A percentile compares a stretch with the other conserved stretches of the same genome.
Conservation (phyloP, 2,329 filamentous ascomycete genomes). For the Magnaporthiopsis rhizophila region DNA sequence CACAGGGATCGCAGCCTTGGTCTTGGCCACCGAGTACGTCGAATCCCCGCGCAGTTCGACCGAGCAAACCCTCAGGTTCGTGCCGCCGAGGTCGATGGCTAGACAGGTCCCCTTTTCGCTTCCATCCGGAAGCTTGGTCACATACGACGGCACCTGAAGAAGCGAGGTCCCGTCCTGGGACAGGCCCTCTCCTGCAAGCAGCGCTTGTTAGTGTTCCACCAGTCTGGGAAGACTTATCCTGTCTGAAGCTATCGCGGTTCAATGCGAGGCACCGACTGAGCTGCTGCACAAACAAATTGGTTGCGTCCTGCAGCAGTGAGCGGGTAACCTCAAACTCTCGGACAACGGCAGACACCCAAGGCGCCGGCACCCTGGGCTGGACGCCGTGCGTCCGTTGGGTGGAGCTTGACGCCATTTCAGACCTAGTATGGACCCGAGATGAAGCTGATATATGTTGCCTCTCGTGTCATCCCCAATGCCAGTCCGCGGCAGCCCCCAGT, state of each 20-base stretch:
- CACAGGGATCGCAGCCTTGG: slow-evolving; percentile 82
- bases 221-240: not conserved
- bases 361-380: slow-evolving; percentile 23
- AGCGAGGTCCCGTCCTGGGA: not conserved
- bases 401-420: not conserved
- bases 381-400: not conserved
- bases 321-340: not conserved
- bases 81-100: slow-evolving; percentile 90
- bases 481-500: too few relatives aligned
- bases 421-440: not conserved
- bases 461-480: too few relatives aligned
- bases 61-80: slow-evolving; percentile 95
- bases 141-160: slow-evolving; percentile 85
- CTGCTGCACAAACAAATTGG: not conserved
- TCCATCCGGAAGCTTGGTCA: slow-evolving; percentile 88
- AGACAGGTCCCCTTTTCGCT: slow-evolving; percentile 95
- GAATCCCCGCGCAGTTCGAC: slow-evolving; percentile 87
- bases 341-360: not conserved
- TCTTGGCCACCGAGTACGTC: slow-evolving; percentile 86
- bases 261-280: not conserved
- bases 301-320: not conserved
- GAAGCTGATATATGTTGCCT: not conserved
- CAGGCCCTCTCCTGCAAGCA: not conserved
- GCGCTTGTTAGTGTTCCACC: not conserved
- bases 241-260: not conserved